A percentile compares a stretch with the other conserved stretches of the same genome.
These are phyloP conservation scores for Rhodotorula sp. DNA, from an alignment of 1,284 basidiomycete genomes.

Conservation along the genomic window DNA sequence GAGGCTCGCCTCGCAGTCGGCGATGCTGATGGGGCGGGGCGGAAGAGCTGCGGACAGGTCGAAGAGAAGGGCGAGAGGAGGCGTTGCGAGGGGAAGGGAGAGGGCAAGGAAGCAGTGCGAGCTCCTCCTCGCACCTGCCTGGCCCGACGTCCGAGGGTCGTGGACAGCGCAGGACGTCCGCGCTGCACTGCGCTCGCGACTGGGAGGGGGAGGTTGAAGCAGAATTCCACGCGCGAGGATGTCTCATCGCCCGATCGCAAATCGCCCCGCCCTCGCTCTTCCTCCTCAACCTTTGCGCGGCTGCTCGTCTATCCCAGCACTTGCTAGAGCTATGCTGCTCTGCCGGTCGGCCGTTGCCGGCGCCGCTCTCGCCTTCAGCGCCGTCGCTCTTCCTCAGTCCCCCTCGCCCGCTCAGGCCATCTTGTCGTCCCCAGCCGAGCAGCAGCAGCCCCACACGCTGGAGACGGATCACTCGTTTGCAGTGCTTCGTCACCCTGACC, in stretches of 20 bases:
- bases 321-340: neutral
- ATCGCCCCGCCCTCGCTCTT: too few relatives aligned
- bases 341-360: neutral
- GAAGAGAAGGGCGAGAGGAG: neutral
- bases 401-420: neutral
- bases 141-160: too few relatives aligned
- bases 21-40: too few relatives aligned
- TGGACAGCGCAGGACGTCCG: neutral
- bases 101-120: neutral
- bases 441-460: neutral
- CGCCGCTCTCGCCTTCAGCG: neutral
- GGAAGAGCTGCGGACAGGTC: neutral
- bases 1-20: neutral
- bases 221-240: neutral
- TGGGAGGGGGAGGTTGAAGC: neutral
- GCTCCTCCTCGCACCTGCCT: too few relatives aligned
- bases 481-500: conserved; percentile 1
- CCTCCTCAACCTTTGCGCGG: neutral
- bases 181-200: neutral
- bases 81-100: neutral
- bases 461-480: neutral
- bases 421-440: neutral
- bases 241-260: neutral
- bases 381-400: neutral
- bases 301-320: neutral